Base-by-base conservation (phyloP, 2,329 filamentous ascomycete genomes). In the Neofusicoccum laricinum region DNA sequence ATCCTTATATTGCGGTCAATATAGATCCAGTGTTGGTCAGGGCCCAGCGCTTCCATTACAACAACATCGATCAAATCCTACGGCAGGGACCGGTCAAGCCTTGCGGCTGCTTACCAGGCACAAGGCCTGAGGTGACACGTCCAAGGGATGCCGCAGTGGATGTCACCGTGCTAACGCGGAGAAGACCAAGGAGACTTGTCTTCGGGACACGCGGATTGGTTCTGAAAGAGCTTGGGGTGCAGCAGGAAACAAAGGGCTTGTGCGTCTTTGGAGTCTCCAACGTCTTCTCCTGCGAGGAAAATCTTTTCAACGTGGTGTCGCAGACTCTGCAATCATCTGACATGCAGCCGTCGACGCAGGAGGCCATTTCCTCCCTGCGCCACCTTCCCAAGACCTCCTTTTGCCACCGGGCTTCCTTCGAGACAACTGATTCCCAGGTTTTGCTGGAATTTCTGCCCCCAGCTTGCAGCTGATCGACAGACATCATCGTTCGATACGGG, bases 261-360 rank as follows among this genome's bases (percentile, higher is more conserved):
- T 32, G 19, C 51, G 21, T 8, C 36, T 30, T 34, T 25, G 32
- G 50, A 40, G n/a, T 17, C 41, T 34, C 17, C 51, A 55, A 55
- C 51, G 34, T 58, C 11, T 38, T 58, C 53, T 58, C 15, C 53
- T 58, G 53, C 53, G 53, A 58, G 53, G 53, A n/a, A 58, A 58
- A 45, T 58, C 53, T 58, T 58, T 58, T 34, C 53, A 58, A 58
- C 53, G 53, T 58, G 53, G 53, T 58, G 53, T 58, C 53, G 53
- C 53, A 58, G 53, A 58, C 53, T 58, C 53, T 38, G 43, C 53
- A 58, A 7, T 34, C 51, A 43, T 57, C 25, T 17, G 38, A 58
- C 53, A 43, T 58, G 53, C 53, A 58, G 53, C 53, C 38, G 43
- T 38, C 21, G 7, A 55, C 34, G 40, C 34, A 41, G 36, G 36